Percentiles rank a stretch among this genome's conserved stretches.
These are phyloP conservation scores for Ascobolus immersus DNA, from an alignment of 495 filamentous ascomycete species.

Conservation along the genomic window DNA sequence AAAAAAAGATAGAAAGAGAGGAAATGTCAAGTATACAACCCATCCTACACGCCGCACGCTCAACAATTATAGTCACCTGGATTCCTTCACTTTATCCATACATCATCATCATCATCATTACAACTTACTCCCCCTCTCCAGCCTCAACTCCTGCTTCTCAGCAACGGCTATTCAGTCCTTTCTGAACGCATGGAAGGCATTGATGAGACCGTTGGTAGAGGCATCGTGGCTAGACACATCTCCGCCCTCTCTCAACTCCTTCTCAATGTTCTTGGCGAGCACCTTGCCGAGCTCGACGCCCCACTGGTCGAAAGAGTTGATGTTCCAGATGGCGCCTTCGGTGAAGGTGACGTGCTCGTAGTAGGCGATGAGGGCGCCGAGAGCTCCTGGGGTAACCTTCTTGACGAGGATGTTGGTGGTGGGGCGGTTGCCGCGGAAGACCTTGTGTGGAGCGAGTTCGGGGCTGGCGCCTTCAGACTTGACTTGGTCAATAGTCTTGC, in stretches of 20 bases:
- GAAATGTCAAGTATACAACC: no score
- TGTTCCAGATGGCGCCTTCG: conserved; percentile 94
- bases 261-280: conserved; percentile 42
- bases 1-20: no score
- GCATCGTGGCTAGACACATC: conserved; percentile 48
- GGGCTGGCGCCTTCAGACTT: conserved; percentile 67
- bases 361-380: conserved; percentile 90
- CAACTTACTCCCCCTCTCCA: no score
- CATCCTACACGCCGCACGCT: no score
- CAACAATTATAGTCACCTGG: no score
- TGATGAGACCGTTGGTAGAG: conserved; percentile 67
- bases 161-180: no score
- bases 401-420: conserved; percentile 86
- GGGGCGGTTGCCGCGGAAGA: conserved; percentile 90
- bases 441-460: conserved; percentile 84
- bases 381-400: conserved; percentile 77
- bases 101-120: no score
- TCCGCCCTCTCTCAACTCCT: conserved; percentile 34
- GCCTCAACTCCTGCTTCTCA: no score
- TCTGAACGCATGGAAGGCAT: no score
- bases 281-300: conserved; percentile 95
- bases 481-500: conserved; percentile 77
- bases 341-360: conserved; percentile 98
- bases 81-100: no score
- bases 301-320: conserved; percentile 99